phyloP scores from a whole-genome alignment of 306 rosid species.

The Mucuna pruriens region DNA sequence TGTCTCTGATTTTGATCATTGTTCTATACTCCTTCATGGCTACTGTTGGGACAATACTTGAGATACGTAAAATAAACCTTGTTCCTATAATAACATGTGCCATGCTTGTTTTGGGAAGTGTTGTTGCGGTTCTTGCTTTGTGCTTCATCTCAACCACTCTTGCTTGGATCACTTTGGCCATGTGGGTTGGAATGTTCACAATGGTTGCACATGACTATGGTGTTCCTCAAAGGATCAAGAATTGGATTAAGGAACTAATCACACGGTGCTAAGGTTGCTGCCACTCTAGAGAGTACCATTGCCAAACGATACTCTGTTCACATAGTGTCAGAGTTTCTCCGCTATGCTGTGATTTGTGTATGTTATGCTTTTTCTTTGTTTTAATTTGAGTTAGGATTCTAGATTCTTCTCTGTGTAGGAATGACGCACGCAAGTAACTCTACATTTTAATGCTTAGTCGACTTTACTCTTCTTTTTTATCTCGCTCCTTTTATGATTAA shows the following conservation, averaged over 20 bases:
- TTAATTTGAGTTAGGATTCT: neutral
- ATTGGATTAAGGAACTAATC: neutral
- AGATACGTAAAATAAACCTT: neutral
- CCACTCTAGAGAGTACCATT: neutral
- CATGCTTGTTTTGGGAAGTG: neutral
- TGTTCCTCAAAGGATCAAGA: neutral
- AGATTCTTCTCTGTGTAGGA: neutral
- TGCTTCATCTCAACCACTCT: neutral
- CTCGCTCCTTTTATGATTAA: neutral
- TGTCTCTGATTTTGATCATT: neutral
- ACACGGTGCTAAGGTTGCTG: neutral
- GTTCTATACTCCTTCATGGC: neutral
- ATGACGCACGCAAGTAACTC: neutral
- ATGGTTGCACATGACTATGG: neutral
- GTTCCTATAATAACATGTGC: neutral
- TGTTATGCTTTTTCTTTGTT: neutral
- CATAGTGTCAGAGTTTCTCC: neutral
- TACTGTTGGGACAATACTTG: neutral
- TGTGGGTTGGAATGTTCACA: constrained; percentile 3
- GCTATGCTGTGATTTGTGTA: neutral
- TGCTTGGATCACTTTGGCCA: constrained; percentile 29
- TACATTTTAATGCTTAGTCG: neutral
- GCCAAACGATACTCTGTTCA: neutral
- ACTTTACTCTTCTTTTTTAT: neutral
- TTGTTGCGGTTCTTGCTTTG: neutral